Evolutionary conservation across 2,329 filamentous ascomycete species (phyloP).

Genomic region (Alternaria panax): DNA sequence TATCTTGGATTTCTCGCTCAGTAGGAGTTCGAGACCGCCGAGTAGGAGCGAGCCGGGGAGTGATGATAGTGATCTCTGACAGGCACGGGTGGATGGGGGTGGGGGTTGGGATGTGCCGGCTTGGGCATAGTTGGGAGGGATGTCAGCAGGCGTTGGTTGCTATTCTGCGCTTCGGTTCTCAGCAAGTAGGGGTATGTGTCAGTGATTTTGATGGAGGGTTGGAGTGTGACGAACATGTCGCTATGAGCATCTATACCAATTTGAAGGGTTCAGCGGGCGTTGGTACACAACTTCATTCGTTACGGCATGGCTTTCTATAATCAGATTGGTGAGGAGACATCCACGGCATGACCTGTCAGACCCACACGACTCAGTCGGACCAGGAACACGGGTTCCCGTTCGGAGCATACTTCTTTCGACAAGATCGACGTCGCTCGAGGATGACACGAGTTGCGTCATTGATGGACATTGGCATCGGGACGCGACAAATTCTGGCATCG

Average conservation of each 20-base stretch:
- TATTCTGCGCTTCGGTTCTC: no score
- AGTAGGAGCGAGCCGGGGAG: conserved; percentile 43
- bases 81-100: conserved; percentile 3
- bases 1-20: conserved; percentile 56
- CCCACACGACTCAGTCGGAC: not conserved
- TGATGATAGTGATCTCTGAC: conserved; percentile 43
- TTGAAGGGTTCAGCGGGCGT: conserved; percentile 3
- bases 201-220: not conserved
- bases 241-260: not conserved
- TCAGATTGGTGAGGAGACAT: not conserved
- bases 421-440: conserved; percentile 11
- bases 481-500: not conserved
- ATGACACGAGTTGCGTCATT: not conserved
- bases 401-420: conserved; percentile 8
- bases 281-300: not conserved
- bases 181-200: not conserved
- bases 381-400: conserved; percentile 11
- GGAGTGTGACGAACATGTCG: not conserved
- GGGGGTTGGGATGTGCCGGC: conserved; percentile 4
- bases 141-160: not conserved
- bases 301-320: not conserved
- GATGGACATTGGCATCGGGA: not conserved
- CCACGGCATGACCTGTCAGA: not conserved
- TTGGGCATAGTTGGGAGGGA: conserved; percentile 1
- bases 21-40: conserved; percentile 46